These are phyloP conservation scores for Fraxinus floribunda DNA, from an alignment of 305 asterid genomes.

Conservation along the genomic window DNA sequence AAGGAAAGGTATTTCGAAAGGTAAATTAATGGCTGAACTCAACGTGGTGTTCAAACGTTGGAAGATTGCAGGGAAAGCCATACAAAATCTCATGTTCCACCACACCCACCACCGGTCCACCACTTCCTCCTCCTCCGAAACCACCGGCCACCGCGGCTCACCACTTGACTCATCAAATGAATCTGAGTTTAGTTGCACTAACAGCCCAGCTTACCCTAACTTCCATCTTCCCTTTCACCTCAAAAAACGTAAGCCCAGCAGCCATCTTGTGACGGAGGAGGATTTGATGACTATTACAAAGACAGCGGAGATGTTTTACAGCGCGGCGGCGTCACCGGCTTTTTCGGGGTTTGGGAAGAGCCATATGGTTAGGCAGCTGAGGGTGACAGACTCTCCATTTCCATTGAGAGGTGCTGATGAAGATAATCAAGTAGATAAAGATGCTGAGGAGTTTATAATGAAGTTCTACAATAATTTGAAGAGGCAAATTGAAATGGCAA, in stretches of 20 bases:
- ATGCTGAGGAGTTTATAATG: too few relatives aligned
- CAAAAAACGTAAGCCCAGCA: constrained; percentile 30
- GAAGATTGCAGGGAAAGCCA: constrained; percentile 56
- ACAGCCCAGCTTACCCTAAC: constrained; percentile 36
- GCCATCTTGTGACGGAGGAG: constrained; percentile 3
- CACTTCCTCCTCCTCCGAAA: neutral
- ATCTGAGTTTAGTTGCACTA: constrained; percentile 51
- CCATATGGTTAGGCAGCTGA: too few relatives aligned
- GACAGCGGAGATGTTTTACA: too few relatives aligned
- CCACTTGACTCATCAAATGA: constrained; percentile 18
- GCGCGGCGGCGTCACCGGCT: too few relatives aligned
- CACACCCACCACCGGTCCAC: constrained; percentile 37
- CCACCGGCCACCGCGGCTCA: neutral
- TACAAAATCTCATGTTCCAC: constrained; percentile 55
- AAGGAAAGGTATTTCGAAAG: constrained; percentile 46
- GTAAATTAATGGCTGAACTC: constrained; percentile 41
- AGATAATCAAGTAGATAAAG: too few relatives aligned
- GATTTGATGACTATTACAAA: too few relatives aligned
- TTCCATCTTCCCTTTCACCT: constrained; percentile 30
- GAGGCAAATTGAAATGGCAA: too few relatives aligned
- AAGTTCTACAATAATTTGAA: too few relatives aligned
- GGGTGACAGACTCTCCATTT: too few relatives aligned
- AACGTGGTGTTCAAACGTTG: constrained; percentile 49
- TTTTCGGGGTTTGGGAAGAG: too few relatives aligned
- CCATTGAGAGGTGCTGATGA: too few relatives aligned